Base-by-base conservation (phyloP, 1,284 basidiomycete genomes). In the Athelia psychrophila region DNA sequence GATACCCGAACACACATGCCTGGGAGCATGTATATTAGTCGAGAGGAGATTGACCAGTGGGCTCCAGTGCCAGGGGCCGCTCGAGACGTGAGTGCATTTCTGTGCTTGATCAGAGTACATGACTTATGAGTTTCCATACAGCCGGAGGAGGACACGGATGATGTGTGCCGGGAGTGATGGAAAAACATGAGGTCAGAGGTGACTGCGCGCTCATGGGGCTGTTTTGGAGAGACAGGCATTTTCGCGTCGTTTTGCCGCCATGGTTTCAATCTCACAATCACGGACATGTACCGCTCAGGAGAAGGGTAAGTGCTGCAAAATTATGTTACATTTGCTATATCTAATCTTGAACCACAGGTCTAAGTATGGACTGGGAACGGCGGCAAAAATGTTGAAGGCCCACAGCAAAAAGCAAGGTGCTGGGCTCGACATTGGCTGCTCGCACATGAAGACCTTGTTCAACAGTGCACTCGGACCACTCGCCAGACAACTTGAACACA, bases 271-370 rank as follows among this genome's bases (percentile, higher is more conserved):
- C 40, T 64, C 4, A 12, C 55, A 5, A 30, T 57, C 16, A 51
- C 49, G 0, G 59, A 64, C 42, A 64, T 64, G 62, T 51, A 61
- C 0, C 24, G 44, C 10, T 61, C 60, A 23, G 59, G 60, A 1
- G 59, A 63, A 47, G 44, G 59, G 61, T 63, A 32, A 32, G 56
- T 51, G 18, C 47, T 22, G 16, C 24, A 23, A 18, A 24, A 15
- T 45, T n/a, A 47, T 49, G 40, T 35, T 30, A 22, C 5, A 13
- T 49, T 30, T 33, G 16, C 33, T 12, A 30, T 33, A 13, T 5
- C 10, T 18, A 30, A 5, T 30, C 13, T 23, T 19, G 9, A 15
- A 12, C n/a, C n/a, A 47, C 25, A 54, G 53, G 4, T 30, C 53
- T 5, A 54, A 54, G 42, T 52, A 54, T 23, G 40, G 44, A 9